Base-by-base conservation (phyloP, 352 stramenopile species). In the Elongisporangium prolatum region DNA sequence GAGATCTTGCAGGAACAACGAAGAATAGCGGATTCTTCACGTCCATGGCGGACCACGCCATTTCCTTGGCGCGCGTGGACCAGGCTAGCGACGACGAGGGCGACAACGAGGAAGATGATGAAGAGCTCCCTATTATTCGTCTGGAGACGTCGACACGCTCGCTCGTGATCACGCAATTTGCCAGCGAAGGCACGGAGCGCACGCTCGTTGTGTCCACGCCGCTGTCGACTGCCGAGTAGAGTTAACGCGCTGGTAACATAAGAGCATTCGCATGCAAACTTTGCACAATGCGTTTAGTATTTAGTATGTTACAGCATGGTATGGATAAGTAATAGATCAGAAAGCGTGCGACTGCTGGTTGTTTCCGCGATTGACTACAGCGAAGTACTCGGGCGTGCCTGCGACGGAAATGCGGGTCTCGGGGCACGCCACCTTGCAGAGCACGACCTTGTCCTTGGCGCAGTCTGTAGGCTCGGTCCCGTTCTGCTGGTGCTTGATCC, bases 11-110 rank as follows among this genome's bases (percentile, higher is more conserved):
- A 65, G 80, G 82, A 59, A 60, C 75, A 25, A 64, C 72, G 18
- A 64, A 77, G 49, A 74, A 82, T 57, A 86, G 65, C 54, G 80
- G 83, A n/a, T 93, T 93, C 71, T 93, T 91, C 62, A 76, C 80
- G 38, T 79, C 73, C 48, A 88, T 93, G 61, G 75, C 69, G 2
- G 72, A 89, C 58, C 84, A 81, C 53, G 83, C 83, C 59, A 79
- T 85, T 28, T 72, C 71, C 20, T 48, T 87, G 55, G 63, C 68
- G 38, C 69, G 85, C 50, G 69, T 65, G 11, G 72, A 73, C 22
- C 66, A 66, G 11, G 54, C 60, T 17, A 34, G 53, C n/a, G 63
- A 72, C 18, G 59, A 69, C 21, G 65, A 63, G 14, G 57, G 63
- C n/a, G 65, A 68, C 3, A 64, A 73, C 62, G 63, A 78, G 48